Evolutionary conservation across 163 green algal genomes (phyloP).

Genomic region (Coccomyxa subellipsoidea): DNA sequence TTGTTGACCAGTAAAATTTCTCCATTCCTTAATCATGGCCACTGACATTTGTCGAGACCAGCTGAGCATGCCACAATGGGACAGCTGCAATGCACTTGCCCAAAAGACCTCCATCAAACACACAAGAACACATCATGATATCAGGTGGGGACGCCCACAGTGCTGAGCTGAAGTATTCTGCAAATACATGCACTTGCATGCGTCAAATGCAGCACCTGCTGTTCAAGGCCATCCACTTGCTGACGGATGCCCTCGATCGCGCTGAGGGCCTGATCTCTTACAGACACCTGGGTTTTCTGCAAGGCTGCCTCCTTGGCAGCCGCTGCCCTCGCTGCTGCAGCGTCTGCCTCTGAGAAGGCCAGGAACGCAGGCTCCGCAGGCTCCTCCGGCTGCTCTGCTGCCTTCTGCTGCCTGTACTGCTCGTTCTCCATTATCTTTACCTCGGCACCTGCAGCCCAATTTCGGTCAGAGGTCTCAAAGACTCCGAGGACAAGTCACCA

Average conservation of each 20-base stretch:
- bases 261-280: background rate
- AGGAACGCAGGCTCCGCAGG: background rate
- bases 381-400: slow-evolving; percentile 2
- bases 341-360: background rate
- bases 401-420: background rate
- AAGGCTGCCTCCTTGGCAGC: background rate
- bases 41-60: no score
- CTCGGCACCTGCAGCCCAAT: background rate
- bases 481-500: background rate
- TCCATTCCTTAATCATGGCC: no score
- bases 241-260: background rate
- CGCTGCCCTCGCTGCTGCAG: background rate
- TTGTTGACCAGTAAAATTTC: background rate
- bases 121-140: no score
- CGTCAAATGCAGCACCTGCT: background rate
- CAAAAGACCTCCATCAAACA: no score
- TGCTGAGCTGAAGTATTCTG: background rate
- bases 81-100: no score
- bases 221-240: background rate
- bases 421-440: slow-evolving; percentile 4
- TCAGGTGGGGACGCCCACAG: no score
- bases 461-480: background rate
- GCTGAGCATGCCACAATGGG: no score
- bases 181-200: background rate
- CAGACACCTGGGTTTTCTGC: background rate